Evolutionary conservation across 2,329 filamentous ascomycete genomes (phyloP).

Genomic region (Nemania diffusa): DNA sequence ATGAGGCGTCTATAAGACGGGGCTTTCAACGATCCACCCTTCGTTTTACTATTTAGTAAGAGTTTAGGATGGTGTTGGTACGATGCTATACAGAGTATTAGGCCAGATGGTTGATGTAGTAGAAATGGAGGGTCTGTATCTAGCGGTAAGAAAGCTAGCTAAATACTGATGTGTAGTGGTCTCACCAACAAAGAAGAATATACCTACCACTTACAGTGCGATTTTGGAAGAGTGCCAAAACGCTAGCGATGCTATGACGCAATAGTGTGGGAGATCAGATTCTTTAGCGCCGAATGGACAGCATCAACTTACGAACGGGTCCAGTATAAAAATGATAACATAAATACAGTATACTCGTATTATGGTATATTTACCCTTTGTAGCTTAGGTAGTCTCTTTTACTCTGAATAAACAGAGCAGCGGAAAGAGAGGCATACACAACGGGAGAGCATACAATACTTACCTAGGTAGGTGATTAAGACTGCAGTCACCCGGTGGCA

Average conservation of each 20-base stretch:
- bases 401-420: neutral
- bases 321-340: too few relatives aligned
- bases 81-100: too few relatives aligned
- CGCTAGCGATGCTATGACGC: conserved; percentile 21
- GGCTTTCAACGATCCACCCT: neutral
- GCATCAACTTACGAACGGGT: too few relatives aligned
- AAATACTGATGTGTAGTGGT: too few relatives aligned
- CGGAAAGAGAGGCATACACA: neutral
- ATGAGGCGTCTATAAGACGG: neutral
- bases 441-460: neutral
- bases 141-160: neutral
- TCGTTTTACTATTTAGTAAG: neutral
- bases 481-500: neutral
- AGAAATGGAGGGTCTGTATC: too few relatives aligned
- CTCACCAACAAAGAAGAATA: too few relatives aligned
- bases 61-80: neutral
- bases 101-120: too few relatives aligned
- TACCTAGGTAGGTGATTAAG: neutral
- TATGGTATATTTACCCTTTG: neutral
- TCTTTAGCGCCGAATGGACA: conserved; percentile 12
- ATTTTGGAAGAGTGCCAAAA: neutral
- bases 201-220: too few relatives aligned
- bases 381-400: neutral
- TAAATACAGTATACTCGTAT: neutral
- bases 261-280: conserved; percentile 21